phyloP scores from a whole-genome alignment of 169 alveolate genomes.

The Cryptosporidium tyzzeri region DNA sequence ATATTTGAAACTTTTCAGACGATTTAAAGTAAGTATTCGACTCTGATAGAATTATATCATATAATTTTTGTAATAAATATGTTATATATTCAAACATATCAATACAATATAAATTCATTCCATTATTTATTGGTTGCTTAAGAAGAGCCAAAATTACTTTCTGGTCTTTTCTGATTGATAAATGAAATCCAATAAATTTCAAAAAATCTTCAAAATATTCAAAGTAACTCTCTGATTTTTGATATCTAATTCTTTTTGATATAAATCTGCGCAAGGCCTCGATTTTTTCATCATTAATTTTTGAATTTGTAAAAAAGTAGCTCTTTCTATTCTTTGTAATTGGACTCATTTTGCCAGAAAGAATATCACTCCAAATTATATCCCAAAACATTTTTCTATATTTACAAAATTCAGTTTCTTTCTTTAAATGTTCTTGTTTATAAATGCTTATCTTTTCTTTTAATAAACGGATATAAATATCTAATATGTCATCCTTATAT shows the following conservation, averaged over 20 bases:
- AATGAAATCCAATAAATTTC: slow-evolving; percentile 26
- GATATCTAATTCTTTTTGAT: neutral
- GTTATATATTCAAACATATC: slow-evolving; percentile 30
- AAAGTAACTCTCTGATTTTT: slow-evolving; percentile 1
- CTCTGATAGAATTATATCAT: slow-evolving; percentile 13
- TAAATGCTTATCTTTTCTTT: neutral
- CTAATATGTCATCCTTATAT: slow-evolving; percentile 21
- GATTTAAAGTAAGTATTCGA: slow-evolving; percentile 3
- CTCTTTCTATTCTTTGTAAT: slow-evolving; percentile 40
- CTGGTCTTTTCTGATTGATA: slow-evolving; percentile 7
- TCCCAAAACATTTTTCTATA: slow-evolving; percentile 51
- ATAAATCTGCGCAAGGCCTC: neutral
- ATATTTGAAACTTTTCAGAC: neutral
- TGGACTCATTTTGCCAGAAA: slow-evolving; percentile 44
- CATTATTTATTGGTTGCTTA: slow-evolving; percentile 46
- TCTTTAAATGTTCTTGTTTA: neutral
- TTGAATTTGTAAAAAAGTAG: slow-evolving; percentile 27
- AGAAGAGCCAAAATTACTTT: slow-evolving; percentile 27
- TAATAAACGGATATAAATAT: slow-evolving; percentile 28
- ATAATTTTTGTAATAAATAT: slow-evolving; percentile 8
- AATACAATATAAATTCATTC: slow-evolving; percentile 35
- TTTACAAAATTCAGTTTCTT: neutral
- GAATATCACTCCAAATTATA: slow-evolving; percentile 35
- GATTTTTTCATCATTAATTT: neutral
- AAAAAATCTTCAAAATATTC: slow-evolving; percentile 35